These are phyloP conservation scores for Leccinum truebloodii DNA, from an alignment of 768 basidiomycete genomes.

Conservation along the genomic window DNA sequence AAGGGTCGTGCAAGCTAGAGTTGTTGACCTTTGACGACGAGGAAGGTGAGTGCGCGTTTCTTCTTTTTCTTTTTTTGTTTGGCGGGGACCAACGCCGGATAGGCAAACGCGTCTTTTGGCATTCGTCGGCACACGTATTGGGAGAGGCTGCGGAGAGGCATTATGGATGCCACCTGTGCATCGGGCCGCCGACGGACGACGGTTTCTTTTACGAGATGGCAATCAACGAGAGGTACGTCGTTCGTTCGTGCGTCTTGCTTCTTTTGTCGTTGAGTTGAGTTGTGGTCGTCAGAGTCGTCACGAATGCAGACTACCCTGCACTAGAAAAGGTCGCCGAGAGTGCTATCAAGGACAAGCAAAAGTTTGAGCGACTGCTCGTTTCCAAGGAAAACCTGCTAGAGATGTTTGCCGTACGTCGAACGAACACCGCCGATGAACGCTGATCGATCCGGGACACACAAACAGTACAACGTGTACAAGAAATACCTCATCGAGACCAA, in stretches of 20 bases:
- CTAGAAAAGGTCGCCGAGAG: slow-evolving; percentile 87
- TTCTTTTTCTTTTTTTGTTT: neutral
- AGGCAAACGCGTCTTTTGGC: slow-evolving; percentile 99
- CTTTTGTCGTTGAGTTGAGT: neutral
- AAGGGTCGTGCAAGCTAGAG: slow-evolving; percentile 76
- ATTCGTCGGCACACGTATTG: slow-evolving; percentile 97
- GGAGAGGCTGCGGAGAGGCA: slow-evolving; percentile 96
- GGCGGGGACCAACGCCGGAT: neutral
- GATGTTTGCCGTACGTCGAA: slow-evolving; percentile 85
- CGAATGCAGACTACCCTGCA: slow-evolving; percentile 79
- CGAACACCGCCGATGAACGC: neutral
- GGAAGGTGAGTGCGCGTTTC: slow-evolving; percentile 50
- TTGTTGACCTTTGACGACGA: slow-evolving; percentile 91
- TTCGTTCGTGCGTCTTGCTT: no score
- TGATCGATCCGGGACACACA: slow-evolving; percentile 5
- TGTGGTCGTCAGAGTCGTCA: slow-evolving; percentile 57
- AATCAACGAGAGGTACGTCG: slow-evolving; percentile 67
- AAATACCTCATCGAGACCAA: slow-evolving; percentile 93
- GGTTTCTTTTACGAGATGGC: slow-evolving; percentile 99
- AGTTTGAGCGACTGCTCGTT: slow-evolving; percentile 91
- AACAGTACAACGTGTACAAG: slow-evolving; percentile 98
- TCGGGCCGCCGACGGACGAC: slow-evolving; percentile 95
- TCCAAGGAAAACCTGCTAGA: slow-evolving; percentile 94
- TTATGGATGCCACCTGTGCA: slow-evolving; percentile 95
- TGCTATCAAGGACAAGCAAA: slow-evolving; percentile 95